A percentile compares a stretch with the other conserved stretches of the same genome.
These are phyloP conservation scores for Galeopsis tetrahit DNA, from an alignment of 257 asterid genomes.

Conservation along the genomic window DNA sequence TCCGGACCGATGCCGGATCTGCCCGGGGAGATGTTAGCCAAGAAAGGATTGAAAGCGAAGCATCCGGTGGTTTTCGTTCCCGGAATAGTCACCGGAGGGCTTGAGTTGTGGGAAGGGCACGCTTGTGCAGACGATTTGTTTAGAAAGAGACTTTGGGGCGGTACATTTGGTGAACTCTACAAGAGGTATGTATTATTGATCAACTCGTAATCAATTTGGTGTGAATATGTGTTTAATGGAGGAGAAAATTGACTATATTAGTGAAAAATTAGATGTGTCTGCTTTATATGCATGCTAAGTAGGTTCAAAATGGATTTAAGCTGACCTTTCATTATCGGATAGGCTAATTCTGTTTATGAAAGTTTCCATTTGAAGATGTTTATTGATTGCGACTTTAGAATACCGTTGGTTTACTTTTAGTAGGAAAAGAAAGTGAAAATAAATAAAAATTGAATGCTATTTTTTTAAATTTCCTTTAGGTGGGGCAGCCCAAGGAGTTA, in stretches of 20 bases:
- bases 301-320: neutral
- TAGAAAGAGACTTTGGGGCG: conserved; percentile 93
- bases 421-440: neutral
- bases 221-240: neutral
- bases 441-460: neutral
- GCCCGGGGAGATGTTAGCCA: conserved; percentile 79
- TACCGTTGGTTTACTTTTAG: conserved; percentile 5
- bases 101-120: conserved; percentile 93
- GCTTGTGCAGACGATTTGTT: conserved; percentile 91
- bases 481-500: neutral
- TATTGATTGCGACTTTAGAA: conserved; percentile 12
- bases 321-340: neutral
- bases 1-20: conserved; percentile 85
- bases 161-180: conserved; percentile 85
- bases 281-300: neutral
- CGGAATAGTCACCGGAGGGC: conserved; percentile 93
- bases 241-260: neutral
- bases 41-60: conserved; percentile 73
- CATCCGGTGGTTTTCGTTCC: conserved; percentile 95
- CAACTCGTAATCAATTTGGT: conserved; percentile 18
- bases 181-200: conserved; percentile 49
- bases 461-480: conserved; percentile 5
- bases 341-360: conserved; percentile 10
- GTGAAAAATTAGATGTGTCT: neutral
- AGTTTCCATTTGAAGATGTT: neutral